These are phyloP conservation scores for Solanum lycopersicoides DNA, from an alignment of 257 asterid species.

Conservation along the genomic window DNA sequence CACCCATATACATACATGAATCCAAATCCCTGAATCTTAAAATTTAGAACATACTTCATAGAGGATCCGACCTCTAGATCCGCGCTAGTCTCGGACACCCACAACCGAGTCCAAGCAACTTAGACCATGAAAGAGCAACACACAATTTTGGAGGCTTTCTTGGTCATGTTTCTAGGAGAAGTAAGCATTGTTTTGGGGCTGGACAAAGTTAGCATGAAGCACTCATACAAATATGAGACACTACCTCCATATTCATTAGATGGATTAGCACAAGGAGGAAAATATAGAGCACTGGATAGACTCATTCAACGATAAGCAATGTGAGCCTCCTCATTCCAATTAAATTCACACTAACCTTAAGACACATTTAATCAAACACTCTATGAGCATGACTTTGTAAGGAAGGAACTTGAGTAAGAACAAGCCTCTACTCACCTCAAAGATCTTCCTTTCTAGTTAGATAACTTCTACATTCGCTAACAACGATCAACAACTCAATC, in stretches of 20 bases:
- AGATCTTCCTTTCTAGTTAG: background rate
- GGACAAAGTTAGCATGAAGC: background rate
- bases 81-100: background rate
- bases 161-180: background rate
- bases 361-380: background rate
- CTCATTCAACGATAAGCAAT: background rate
- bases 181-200: background rate
- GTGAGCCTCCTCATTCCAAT: background rate
- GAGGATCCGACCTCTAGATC: background rate
- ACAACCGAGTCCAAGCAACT: background rate
- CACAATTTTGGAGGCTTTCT: background rate
- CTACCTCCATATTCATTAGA: background rate
- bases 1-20: background rate
- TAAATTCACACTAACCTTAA: background rate
- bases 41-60: background rate
- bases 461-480: background rate
- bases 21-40: background rate
- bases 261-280: background rate
- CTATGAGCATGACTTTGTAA: background rate
- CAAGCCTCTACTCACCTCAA: background rate
- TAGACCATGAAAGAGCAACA: background rate
- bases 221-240: background rate
- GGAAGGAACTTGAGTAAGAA: background rate
- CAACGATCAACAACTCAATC: background rate
- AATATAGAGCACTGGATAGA: background rate